phyloP scores from a whole-genome alignment of 1,139 yeast genomes.

The Sugiyamaella neomexicana region DNA sequence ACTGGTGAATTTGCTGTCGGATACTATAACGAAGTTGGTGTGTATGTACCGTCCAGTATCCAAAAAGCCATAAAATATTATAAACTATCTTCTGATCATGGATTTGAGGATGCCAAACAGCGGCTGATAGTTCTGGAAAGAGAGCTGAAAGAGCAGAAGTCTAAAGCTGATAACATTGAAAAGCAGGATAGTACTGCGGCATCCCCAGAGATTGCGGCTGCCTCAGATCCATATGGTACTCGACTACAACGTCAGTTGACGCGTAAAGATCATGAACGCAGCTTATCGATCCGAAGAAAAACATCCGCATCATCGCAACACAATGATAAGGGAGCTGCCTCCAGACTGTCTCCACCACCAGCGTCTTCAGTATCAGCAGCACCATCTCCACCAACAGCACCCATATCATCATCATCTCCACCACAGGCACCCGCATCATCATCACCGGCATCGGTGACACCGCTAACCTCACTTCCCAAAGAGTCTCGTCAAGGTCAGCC shows the following conservation, averaged over 20 bases:
- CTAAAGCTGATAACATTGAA: neutral
- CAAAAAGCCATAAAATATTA: conserved; percentile 40
- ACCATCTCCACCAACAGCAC: conserved; percentile 17
- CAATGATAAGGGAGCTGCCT: neutral
- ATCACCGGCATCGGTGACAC: too few species aligned
- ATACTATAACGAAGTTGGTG: conserved; percentile 46
- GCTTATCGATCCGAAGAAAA: conserved; percentile 23
- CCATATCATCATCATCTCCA: conserved; percentile 3
- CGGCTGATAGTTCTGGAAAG: conserved; percentile 34
- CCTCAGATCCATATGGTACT: conserved; percentile 3
- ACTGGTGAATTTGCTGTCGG: conserved; percentile 46
- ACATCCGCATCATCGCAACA: conserved; percentile 21
- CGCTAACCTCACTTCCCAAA: neutral
- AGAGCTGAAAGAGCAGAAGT: conserved; percentile 6
- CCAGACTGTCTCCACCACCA: neutral
- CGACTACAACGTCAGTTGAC: conserved; percentile 28
- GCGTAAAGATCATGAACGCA: conserved; percentile 34
- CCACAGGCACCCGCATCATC: neutral
- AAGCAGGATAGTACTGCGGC: neutral
- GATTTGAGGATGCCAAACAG: conserved; percentile 39
- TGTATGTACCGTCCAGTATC: conserved; percentile 34
- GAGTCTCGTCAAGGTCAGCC: neutral
- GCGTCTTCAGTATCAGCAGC: conserved; percentile 1
- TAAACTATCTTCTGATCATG: conserved; percentile 35
- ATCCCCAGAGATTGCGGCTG: neutral